phyloP scores from a whole-genome alignment of 352 stramenopile species.

The Phytophthora aleatoria region DNA sequence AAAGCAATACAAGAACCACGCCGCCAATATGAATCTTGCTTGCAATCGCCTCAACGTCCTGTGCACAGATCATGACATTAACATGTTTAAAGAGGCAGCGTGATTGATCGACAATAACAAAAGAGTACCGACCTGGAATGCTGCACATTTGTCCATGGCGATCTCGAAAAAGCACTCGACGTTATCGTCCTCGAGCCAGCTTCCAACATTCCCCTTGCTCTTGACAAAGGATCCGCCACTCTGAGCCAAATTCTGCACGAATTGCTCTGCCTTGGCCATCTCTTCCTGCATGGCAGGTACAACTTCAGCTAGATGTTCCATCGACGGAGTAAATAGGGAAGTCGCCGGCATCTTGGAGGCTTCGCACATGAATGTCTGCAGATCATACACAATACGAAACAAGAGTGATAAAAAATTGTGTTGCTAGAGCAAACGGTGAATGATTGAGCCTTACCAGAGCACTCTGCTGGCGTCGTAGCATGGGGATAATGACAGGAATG shows the following conservation, averaged over 20 bases:
- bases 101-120: neutral
- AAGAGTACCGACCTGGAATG: conserved; percentile 51
- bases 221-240: conserved; percentile 64
- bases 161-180: conserved; percentile 94
- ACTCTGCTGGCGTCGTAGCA: conserved; percentile 92
- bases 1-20: conserved; percentile 93
- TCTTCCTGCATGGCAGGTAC: conserved; percentile 89
- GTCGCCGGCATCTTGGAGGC: conserved; percentile 89
- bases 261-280: conserved; percentile 81
- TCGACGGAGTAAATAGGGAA: conserved; percentile 86
- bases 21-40: conserved; percentile 93
- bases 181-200: conserved; percentile 92
- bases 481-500: conserved; percentile 94
- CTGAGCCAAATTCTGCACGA: conserved; percentile 67
- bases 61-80: conserved; percentile 16
- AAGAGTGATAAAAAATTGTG: neutral
- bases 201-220: conserved; percentile 47
- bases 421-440: neutral
- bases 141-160: conserved; percentile 67
- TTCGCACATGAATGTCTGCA: conserved; percentile 92
- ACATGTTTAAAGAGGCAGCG: neutral
- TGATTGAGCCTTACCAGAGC: conserved; percentile 63
- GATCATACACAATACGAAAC: neutral
- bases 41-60: conserved; percentile 93
- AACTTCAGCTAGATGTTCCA: conserved; percentile 86